Percentiles rank a stretch among this genome's conserved stretches.
Conservation (phyloP, 2,329 filamentous ascomycete genomes). For the Penicillium sp. region DNA sequence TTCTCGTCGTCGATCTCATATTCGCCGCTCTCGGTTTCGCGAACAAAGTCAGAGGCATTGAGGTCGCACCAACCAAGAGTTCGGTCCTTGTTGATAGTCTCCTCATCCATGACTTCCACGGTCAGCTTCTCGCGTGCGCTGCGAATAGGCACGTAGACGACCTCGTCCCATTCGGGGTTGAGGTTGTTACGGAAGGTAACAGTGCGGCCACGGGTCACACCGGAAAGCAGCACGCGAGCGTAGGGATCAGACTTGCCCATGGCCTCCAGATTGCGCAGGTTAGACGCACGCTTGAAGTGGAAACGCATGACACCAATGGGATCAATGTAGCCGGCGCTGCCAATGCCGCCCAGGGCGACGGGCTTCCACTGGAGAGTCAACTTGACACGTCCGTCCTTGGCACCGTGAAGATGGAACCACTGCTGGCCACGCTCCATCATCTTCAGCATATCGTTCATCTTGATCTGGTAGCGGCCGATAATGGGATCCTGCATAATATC, state of each 20-base stretch:
- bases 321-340: slow-evolving; percentile 82
- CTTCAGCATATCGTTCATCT: slow-evolving; percentile 87
- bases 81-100: slow-evolving; percentile 87
- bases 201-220: slow-evolving; percentile 85
- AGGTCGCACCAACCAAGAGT: slow-evolving; percentile 80
- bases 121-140: slow-evolving; percentile 77
- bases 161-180: slow-evolving; percentile 92
- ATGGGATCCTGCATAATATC: slow-evolving; percentile 80
- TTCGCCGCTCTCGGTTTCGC: slow-evolving; percentile 74
- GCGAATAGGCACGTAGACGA: slow-evolving; percentile 90
- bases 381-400: slow-evolving; percentile 81
- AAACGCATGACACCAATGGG: slow-evolving; percentile 94
- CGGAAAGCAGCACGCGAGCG: slow-evolving; percentile 81
- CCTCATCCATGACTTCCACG: slow-evolving; percentile 95
- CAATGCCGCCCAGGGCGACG: slow-evolving; percentile 78
- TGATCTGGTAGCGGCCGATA: slow-evolving; percentile 91
- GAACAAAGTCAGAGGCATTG: slow-evolving; percentile 73
- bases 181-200: slow-evolving; percentile 96
- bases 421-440: slow-evolving; percentile 90
- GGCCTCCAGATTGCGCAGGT: slow-evolving; percentile 88
- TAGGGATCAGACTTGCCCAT: slow-evolving; percentile 98
- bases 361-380: slow-evolving; percentile 94
- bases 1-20: slow-evolving; percentile 79
- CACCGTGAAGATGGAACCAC: slow-evolving; percentile 87
- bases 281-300: slow-evolving; percentile 79